Percentiles rank a stretch among this genome's conserved stretches.
phyloP scores from a whole-genome alignment of 2,329 filamentous ascomycete genomes.

The Chaetomium globosum region DNA sequence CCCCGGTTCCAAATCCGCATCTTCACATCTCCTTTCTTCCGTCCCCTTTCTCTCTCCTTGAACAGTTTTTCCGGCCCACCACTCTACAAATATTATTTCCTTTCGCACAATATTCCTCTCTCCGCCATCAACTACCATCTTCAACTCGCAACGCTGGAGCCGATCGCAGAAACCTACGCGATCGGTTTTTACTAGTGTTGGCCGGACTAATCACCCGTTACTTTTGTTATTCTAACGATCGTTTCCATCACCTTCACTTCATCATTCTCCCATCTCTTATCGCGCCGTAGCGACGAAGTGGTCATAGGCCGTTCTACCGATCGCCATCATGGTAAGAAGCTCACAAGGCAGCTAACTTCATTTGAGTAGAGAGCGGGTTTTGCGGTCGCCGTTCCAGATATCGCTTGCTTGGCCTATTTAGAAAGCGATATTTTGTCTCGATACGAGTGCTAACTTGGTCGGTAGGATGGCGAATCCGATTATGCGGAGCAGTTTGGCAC shows the following conservation, averaged over 20 bases:
- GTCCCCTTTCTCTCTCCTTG: not conserved
- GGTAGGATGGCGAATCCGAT: slow-evolving; percentile 22
- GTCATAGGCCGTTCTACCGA: not conserved
- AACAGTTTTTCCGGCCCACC: not conserved
- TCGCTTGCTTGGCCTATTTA: not conserved
- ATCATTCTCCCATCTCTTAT: not conserved
- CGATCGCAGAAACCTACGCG: not conserved
- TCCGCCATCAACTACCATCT: not conserved
- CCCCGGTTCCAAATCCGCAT: not conserved
- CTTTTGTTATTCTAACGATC: not conserved
- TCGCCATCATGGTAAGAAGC: slow-evolving; percentile 12
- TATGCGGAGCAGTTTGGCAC: slow-evolving; percentile 16
- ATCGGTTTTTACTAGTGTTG: not conserved
- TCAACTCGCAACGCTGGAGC: not conserved
- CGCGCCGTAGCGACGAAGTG: not conserved
- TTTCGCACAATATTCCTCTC: not conserved
- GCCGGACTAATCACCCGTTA: not conserved
- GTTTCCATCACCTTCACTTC: not conserved
- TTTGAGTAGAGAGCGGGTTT: not conserved
- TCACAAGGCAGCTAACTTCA: not conserved
- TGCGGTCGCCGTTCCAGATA: not conserved
- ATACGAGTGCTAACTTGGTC: not conserved
- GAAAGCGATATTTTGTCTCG: not conserved
- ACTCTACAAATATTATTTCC: not conserved
- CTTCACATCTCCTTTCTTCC: not conserved